Percentiles rank a stretch among this genome's conserved stretches.
Conservation (phyloP, 441 rosid species). For the Pelargonium myrrhifolium region DNA sequence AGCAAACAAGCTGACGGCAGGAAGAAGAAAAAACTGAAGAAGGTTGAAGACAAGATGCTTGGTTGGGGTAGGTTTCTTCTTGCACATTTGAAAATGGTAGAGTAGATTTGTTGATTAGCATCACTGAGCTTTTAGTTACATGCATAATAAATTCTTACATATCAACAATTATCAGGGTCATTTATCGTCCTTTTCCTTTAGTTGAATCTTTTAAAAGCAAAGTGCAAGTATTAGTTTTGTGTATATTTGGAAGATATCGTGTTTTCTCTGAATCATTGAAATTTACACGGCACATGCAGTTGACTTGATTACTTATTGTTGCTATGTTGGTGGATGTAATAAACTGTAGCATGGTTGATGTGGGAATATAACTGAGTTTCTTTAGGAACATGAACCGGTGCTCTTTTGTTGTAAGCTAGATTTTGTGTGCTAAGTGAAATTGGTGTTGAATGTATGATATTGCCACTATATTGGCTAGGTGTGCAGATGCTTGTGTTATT, state of each 20-base stretch:
- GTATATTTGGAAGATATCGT: too few relatives aligned
- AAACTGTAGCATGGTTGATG: too few relatives aligned
- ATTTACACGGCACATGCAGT: too few relatives aligned
- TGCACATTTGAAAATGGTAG: conserved; percentile 12
- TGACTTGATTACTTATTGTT: too few relatives aligned
- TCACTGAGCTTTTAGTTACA: background rate
- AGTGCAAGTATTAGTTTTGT: too few relatives aligned
- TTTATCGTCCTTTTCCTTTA: background rate
- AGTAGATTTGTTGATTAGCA: background rate
- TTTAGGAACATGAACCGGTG: too few relatives aligned
- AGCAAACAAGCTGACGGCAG: conserved; percentile 68
- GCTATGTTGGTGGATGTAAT: too few relatives aligned
- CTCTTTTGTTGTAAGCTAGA: too few relatives aligned
- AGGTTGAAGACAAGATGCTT: conserved; percentile 82
- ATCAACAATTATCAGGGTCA: background rate
- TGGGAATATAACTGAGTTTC: too few relatives aligned
- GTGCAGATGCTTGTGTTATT: background rate
- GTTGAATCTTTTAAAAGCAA: background rate
- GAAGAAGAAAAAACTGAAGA: conserved; percentile 90
- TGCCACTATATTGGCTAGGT: background rate
- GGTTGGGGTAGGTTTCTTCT: conserved; percentile 76
- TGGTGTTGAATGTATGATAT: too few relatives aligned
- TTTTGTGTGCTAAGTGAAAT: too few relatives aligned
- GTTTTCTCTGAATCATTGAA: too few relatives aligned
- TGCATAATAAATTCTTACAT: background rate